These are phyloP conservation scores for Allantophomopsis cytisporea DNA, from an alignment of 2,329 filamentous ascomycete species.

Conservation along the genomic window DNA sequence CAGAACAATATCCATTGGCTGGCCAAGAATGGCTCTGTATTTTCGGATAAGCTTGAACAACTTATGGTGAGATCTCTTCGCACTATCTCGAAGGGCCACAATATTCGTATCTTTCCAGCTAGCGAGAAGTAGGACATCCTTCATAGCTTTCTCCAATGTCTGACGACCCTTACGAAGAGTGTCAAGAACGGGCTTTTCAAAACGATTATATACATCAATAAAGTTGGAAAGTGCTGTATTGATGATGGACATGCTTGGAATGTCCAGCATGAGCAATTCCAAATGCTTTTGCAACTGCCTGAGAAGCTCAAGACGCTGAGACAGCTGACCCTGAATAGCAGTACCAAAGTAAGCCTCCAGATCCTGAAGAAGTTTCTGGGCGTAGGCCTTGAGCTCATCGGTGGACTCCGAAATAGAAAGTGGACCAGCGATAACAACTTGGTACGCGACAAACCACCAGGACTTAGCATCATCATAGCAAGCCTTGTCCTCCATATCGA, in stretches of 20 bases:
- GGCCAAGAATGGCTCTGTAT: conserved; percentile 67
- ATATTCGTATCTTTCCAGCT: conserved; percentile 99
- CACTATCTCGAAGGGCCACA: conserved; percentile 74
- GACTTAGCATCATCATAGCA: conserved; percentile 66
- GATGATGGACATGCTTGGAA: conserved; percentile 42
- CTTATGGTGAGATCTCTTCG: conserved; percentile 79
- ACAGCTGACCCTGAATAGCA: conserved; percentile 72
- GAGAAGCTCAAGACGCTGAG: conserved; percentile 58
- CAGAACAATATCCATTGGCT: conserved; percentile 57
- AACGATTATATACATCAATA: conserved; percentile 60
- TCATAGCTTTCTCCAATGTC: conserved; percentile 80
- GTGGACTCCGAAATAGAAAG: conserved; percentile 47
- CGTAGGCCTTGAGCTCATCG: conserved; percentile 47
- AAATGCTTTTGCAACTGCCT: conserved; percentile 53
- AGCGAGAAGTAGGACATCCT: conserved; percentile 80
- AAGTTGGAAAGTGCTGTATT: conserved; percentile 61
- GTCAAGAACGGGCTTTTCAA: conserved; percentile 51
- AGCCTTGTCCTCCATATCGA: conserved; percentile 71
- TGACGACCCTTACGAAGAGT: conserved; percentile 53
- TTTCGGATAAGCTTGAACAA: conserved; percentile 85
- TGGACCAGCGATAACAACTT: conserved; percentile 69
- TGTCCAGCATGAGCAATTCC: conserved; percentile 42
- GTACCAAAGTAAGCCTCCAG: conserved; percentile 68
- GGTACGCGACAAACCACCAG: conserved; percentile 97
- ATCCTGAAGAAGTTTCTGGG: conserved; percentile 56